Evolutionary conservation across 2,329 filamentous ascomycete genomes (phyloP), one percentile per base, ranked within the genome.

Genomic region (Diaporthe capsici): DNA sequence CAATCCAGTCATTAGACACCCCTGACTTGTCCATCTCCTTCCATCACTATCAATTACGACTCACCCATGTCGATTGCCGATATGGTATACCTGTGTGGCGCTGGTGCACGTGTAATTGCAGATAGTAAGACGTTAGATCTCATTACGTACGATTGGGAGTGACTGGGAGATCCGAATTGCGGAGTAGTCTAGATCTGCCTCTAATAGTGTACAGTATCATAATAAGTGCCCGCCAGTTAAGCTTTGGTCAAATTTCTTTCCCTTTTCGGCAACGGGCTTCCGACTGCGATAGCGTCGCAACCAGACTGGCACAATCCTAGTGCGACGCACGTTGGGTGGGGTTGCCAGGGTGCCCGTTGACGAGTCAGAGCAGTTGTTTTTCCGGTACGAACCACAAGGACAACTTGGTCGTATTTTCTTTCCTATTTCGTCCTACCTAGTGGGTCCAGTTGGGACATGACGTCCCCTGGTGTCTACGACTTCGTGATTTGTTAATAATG

Each of bases 191-290:
- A 47, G 22, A 42, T 4, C 20, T 22, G 39, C 42, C 3, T 65
- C 28, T 34, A 8, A 49, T 10, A 5, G 13, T 28, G 25, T 20
- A 25, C 13, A 63, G 60, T 25, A 47, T 63, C 44, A 22, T 44
- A 44, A 20, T 17, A 8, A 63, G 60, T 25, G 63, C 44, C 44
- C 63, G 25, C 61, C 28, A 31, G 10, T 31, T 20, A 28, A n/a
- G 63, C 12, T 67, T 17, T 67, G 63, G 63, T 20, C 63, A 13
- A 51, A 37, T 67, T 67, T 67, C 63, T 67, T 67, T 67, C 63
- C 63, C 63, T n/a, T 67, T 67, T 51, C 44, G 9, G 63, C 42
- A 8, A 17, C 42, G 42, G 28, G 34, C 42, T 13, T 10, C 17
- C n/a, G 25, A 15, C 25, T 10, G 20, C 61, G 61, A 39, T 37